These are phyloP conservation scores for Sporothrix pallida DNA, from an alignment of 2,329 filamentous ascomycete genomes.

Conservation along the genomic window DNA sequence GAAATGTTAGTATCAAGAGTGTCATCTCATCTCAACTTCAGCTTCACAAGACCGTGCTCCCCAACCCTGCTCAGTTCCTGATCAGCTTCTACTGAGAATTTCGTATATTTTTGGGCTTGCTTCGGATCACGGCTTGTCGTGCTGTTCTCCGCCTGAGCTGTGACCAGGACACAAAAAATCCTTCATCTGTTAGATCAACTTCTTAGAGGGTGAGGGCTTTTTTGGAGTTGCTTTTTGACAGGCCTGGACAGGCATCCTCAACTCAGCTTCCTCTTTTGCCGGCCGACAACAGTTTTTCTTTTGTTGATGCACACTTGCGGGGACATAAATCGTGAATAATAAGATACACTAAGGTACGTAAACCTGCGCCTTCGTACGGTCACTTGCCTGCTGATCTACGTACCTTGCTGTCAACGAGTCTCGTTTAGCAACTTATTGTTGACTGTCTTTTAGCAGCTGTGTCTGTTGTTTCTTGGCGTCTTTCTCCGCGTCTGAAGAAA, in stretches of 20 bases:
- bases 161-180: not conserved
- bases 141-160: not conserved
- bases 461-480: not conserved
- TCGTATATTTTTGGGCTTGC: not conserved
- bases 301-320: not conserved
- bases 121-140: not conserved
- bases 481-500: not conserved
- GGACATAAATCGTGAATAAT: not conserved
- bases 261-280: conserved; percentile 22
- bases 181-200: not conserved
- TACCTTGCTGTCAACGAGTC: not conserved
- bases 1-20: not conserved
- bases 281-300: not conserved
- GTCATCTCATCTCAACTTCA: not conserved
- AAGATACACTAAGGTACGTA: not conserved
- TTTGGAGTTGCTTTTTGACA: not conserved
- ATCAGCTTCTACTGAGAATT: not conserved
- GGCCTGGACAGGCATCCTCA: not conserved
- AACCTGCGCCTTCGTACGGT: not conserved
- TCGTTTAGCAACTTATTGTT: too few species aligned
- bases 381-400: not conserved
- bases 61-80: not conserved
- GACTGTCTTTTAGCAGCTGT: too few species aligned
- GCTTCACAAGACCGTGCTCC: not conserved
- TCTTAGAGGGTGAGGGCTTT: not conserved